A percentile compares a stretch with the other conserved stretches of the same genome.
phyloP scores from a whole-genome alignment of 352 stramenopile species.

The Globisporangium paroecandrum region DNA sequence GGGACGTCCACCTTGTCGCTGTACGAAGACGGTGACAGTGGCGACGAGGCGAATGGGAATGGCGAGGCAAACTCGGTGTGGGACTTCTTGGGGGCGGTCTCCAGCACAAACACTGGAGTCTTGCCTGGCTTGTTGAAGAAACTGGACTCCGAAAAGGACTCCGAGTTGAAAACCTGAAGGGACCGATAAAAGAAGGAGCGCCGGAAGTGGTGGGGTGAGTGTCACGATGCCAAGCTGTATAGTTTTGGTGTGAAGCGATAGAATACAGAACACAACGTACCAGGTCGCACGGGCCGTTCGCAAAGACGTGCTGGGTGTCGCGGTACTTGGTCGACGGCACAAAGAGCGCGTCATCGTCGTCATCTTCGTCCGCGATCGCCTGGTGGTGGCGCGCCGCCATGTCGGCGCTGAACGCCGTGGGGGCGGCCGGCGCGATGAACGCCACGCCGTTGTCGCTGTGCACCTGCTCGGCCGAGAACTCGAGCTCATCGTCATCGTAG shows the following conservation, averaged over 20 bases:
- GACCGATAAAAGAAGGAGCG: not conserved
- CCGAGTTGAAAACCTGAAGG: slow-evolving; percentile 17
- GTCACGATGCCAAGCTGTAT: not conserved
- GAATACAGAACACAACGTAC: slow-evolving; percentile 3
- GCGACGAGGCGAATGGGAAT: slow-evolving; percentile 23
- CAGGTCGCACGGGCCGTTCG: slow-evolving; percentile 20
- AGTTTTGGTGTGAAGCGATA: not conserved
- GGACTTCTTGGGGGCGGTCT: slow-evolving; percentile 2
- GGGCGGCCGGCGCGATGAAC: slow-evolving; percentile 4
- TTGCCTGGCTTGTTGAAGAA: slow-evolving; percentile 15
- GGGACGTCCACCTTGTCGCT: slow-evolving; percentile 39
- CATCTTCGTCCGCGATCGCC: slow-evolving; percentile 10
- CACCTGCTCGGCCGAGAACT: slow-evolving; percentile 23
- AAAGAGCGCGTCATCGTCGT: slow-evolving; percentile 12
- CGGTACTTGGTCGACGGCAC: slow-evolving; percentile 33
- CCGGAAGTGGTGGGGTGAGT: not conserved
- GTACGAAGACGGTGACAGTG: slow-evolving; percentile 45
- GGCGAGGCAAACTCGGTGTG: not conserved
- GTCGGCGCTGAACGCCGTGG: not conserved
- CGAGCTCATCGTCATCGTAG: slow-evolving; percentile 28
- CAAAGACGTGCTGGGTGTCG: slow-evolving; percentile 47
- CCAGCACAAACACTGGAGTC: slow-evolving; percentile 23
- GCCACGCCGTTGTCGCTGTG: slow-evolving; percentile 23
- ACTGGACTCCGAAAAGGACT: slow-evolving; percentile 15
- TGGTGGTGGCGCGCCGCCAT: slow-evolving; percentile 1